Evolutionary conservation across 2,329 filamentous ascomycete species (phyloP).

Genomic region (Paramyrothecium sp.): DNA sequence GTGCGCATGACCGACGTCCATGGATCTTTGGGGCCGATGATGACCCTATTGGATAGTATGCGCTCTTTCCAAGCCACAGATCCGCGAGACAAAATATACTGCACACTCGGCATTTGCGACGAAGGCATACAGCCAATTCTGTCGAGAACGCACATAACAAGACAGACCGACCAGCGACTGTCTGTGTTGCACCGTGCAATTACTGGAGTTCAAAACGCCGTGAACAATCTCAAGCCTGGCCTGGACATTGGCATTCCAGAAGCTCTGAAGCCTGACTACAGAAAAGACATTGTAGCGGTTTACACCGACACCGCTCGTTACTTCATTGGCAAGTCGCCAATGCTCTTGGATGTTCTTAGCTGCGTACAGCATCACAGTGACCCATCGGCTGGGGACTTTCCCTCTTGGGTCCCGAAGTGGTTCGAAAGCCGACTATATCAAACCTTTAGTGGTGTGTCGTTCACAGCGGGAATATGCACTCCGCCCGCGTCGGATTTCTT

Average conservation of each 20-base stretch:
- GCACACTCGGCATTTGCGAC: background rate
- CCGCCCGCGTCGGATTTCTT: conserved; percentile 7
- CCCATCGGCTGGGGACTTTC: conserved; percentile 7
- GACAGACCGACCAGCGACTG: background rate
- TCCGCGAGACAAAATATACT: conserved; percentile 1
- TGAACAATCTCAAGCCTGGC: conserved; percentile 5
- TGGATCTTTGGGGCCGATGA: background rate
- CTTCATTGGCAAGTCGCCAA: conserved; percentile 9
- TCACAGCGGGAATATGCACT: conserved; percentile 9
- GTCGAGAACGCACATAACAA: background rate
- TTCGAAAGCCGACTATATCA: conserved; percentile 6
- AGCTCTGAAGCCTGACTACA: conserved; percentile 11
- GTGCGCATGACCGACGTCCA: background rate
- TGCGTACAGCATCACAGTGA: conserved; percentile 11
- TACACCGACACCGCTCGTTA: conserved; percentile 13
- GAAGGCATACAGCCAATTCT: background rate
- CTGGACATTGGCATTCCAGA: conserved; percentile 7
- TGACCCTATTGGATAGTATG: background rate
- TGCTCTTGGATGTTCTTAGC: conserved; percentile 9
- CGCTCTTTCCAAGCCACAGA: conserved; percentile 1
- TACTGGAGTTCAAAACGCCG: conserved; percentile 5
- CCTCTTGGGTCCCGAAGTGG: conserved; percentile 14
- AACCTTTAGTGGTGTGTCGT: conserved; percentile 6
- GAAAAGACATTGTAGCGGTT: conserved; percentile 6
- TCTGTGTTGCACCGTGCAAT: conserved; percentile 6